These are phyloP conservation scores for Pichia sp. DNA, from an alignment of 1,139 yeast genomes.

Conservation along the genomic window DNA sequence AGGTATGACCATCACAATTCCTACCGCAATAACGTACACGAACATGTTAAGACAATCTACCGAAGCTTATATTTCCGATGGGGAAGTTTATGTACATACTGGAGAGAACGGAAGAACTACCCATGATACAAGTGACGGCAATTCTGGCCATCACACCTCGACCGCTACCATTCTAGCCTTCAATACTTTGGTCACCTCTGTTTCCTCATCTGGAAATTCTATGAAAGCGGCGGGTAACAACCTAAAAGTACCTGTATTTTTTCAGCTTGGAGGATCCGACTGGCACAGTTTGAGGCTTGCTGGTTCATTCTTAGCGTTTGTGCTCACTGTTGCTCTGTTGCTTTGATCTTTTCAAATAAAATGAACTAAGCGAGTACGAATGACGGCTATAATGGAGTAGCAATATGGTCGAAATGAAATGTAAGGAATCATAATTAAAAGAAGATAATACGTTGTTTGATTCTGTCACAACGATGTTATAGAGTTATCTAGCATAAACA, in stretches of 20 bases:
- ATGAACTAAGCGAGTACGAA: too few species aligned
- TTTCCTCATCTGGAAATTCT: neutral
- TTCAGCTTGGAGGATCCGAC: too few species aligned
- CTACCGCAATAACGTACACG: constrained; percentile 12
- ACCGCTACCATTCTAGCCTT: constrained; percentile 9
- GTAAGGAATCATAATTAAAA: too few species aligned
- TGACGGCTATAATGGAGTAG: too few species aligned
- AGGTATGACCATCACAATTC: constrained; percentile 26
- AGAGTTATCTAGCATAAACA: too few species aligned
- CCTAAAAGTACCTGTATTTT: constrained; percentile 1
- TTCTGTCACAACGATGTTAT: too few species aligned
- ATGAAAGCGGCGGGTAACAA: constrained; percentile 4
- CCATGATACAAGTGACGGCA: neutral
- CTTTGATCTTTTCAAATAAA: too few species aligned
- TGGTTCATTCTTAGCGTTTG: too few species aligned
- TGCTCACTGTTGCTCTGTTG: too few species aligned
- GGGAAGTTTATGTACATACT: constrained; percentile 11
- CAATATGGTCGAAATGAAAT: too few species aligned
- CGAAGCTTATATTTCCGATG: constrained; percentile 15
- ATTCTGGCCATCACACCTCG: neutral
- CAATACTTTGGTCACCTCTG: constrained; percentile 8
- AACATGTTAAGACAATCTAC: constrained; percentile 11
- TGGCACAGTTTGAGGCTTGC: too few species aligned
- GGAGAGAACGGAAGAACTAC: neutral
- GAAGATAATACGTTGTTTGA: too few species aligned